phyloP scores from a whole-genome alignment of 2,329 filamentous ascomycete genomes.

The Clarireedia homoeocarpa region DNA sequence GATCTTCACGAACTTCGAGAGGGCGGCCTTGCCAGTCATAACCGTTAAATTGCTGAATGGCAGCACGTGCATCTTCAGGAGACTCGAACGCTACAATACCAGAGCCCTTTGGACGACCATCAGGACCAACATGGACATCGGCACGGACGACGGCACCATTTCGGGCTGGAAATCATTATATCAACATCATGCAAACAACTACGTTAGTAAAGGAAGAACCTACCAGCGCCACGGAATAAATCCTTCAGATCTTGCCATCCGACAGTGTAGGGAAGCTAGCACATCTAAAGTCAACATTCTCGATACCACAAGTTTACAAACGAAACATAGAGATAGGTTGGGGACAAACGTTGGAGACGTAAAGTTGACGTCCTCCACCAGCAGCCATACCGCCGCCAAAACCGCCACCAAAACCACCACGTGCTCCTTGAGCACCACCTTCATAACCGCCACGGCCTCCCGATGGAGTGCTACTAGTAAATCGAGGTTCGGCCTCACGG shows the following conservation, averaged over 20 bases:
- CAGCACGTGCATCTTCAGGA: slow-evolving; percentile 87
- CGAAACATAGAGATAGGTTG: slow-evolving; percentile 23
- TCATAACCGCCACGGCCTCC: slow-evolving; percentile 53
- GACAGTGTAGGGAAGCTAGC: slow-evolving; percentile 88
- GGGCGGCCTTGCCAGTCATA: slow-evolving; percentile 96
- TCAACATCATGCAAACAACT: slow-evolving; percentile 20
- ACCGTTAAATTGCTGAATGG: slow-evolving; percentile 95
- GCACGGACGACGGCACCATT: slow-evolving; percentile 82
- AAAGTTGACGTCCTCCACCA: slow-evolving; percentile 79
- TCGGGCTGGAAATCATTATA: slow-evolving; percentile 36
- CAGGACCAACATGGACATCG: slow-evolving; percentile 86
- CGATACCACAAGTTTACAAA: slow-evolving; percentile 24
- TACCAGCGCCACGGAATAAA: slow-evolving; percentile 95
- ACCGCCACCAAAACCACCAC: slow-evolving; percentile 26
- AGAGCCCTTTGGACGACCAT: slow-evolving; percentile 91
- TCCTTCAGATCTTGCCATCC: slow-evolving; percentile 99
- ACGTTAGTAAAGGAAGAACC: slow-evolving; percentile 36
- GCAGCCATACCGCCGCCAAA: slow-evolving; percentile 36
- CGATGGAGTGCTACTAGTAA: slow-evolving; percentile 63
- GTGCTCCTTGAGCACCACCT: slow-evolving; percentile 5
- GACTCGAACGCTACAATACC: slow-evolving; percentile 96
- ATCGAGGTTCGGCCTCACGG: slow-evolving; percentile 94
- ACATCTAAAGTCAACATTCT: slow-evolving; percentile 32
- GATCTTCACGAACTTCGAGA: slow-evolving; percentile 92
- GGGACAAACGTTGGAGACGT: slow-evolving; percentile 91